Base-by-base conservation (phyloP, 2,329 filamentous ascomycete genomes). In the Apiospora phragmitis region DNA sequence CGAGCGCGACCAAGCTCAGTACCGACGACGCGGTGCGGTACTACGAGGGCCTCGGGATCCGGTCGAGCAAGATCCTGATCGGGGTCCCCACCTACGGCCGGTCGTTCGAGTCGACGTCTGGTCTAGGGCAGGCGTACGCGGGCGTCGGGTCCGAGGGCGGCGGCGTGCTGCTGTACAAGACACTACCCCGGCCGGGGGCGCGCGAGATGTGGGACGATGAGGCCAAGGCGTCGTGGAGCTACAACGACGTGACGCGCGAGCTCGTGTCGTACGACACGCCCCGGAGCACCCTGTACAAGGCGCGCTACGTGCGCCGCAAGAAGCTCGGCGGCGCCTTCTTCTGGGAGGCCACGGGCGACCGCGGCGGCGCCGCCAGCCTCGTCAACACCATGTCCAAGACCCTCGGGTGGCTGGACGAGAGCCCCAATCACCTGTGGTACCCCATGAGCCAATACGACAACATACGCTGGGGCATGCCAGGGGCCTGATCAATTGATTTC, bases 61-160 rank as follows among this genome's bases (percentile, higher is more conserved):
- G 85, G 0, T 73, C 89, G 0, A 78, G 82, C 67, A 95, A 95
- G 81, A 89, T 97, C 68, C 86, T 93, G 8, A 81, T 96, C 42
- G 93, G 93, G 1, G 87, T 95, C 82, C 93, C 94, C 0, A 85
- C 96, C 0, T 96, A 95, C 77, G 94, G 93, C 1, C 90, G 93
- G n/a, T 86, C 91, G 0, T 96, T 96, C 77, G 83, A 86, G 68
- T 84, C 87, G 62, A 95, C 94, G 0, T 80, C 85, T 6, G 93
- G 93, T 0, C 85, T 91, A 0, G 94, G 93, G 1, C 82, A 86
- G 74, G 77, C 86, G 0, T 96, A 87, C 81, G 83, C 76, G 6
- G 92, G 92, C 14, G 82, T 91, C 18, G 93, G 92, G 0, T 79
- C 85, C 2, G 92, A 92, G 5, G 79, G 81, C 12, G 75, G 79